These are phyloP conservation scores for Suhomyces panamericanus DNA, from an alignment of 1,139 yeast species.

Conservation along the genomic window DNA sequence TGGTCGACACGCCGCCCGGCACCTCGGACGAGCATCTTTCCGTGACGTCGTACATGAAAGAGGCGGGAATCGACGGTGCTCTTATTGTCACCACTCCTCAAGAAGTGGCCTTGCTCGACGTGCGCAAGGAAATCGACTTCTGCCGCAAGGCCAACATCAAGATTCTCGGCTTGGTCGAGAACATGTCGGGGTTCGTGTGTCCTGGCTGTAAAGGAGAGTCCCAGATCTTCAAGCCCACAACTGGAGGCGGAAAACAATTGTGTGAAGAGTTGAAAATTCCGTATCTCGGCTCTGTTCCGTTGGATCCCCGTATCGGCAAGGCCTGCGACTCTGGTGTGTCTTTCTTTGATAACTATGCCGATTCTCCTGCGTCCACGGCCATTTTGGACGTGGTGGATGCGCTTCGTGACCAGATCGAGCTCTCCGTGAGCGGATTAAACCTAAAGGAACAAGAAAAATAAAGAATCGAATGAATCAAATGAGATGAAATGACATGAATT, in stretches of 20 bases:
- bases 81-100: slow-evolving; percentile 95
- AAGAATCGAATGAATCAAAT: no score
- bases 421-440: slow-evolving; percentile 7
- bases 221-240: slow-evolving; percentile 88
- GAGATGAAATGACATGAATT: no score
- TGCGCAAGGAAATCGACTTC: slow-evolving; percentile 92
- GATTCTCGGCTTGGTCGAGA: slow-evolving; percentile 88
- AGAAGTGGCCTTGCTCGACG: slow-evolving; percentile 93
- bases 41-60: slow-evolving; percentile 83
- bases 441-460: no score
- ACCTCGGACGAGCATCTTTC: slow-evolving; percentile 96
- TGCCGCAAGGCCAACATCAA: slow-evolving; percentile 87
- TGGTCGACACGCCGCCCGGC: slow-evolving; percentile 98
- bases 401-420: slow-evolving; percentile 48
- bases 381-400: slow-evolving; percentile 79
- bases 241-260: slow-evolving; percentile 90
- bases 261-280: slow-evolving; percentile 77
- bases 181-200: slow-evolving; percentile 98
- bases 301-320: slow-evolving; percentile 91
- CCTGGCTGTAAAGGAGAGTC: slow-evolving; percentile 92
- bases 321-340: slow-evolving; percentile 89
- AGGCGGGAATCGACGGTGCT: slow-evolving; percentile 94
- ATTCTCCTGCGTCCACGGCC: slow-evolving; percentile 90
- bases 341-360: slow-evolving; percentile 81
- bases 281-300: slow-evolving; percentile 87